phyloP scores from a whole-genome alignment of 176 grass and related monocot species.

The Elaeis guineensis region DNA sequence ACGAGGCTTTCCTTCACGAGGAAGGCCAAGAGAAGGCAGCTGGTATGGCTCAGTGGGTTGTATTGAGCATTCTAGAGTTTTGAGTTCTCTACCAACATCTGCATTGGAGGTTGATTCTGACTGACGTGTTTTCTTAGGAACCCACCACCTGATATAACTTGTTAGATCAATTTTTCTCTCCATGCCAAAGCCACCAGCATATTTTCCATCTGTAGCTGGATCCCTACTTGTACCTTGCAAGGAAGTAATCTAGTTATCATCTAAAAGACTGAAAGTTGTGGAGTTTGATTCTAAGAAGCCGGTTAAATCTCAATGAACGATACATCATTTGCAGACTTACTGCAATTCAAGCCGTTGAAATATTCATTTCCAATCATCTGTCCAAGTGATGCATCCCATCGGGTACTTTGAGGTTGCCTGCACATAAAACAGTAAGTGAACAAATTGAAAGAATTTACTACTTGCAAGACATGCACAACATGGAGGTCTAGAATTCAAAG shows the following conservation, averaged over 20 bases:
- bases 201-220: conserved; percentile 51
- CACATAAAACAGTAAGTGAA: conserved; percentile 6
- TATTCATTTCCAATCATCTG: conserved; percentile 73
- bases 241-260: conserved; percentile 30
- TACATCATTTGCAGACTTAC: conserved; percentile 22
- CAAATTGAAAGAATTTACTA: neutral
- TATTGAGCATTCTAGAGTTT: conserved; percentile 62
- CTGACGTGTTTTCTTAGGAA: conserved; percentile 66
- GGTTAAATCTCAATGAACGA: conserved; percentile 7
- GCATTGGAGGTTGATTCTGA: conserved; percentile 39
- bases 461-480: neutral
- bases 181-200: conserved; percentile 42
- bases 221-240: conserved; percentile 68
- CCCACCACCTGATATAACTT: conserved; percentile 97
- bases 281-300: conserved; percentile 6
- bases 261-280: conserved; percentile 9
- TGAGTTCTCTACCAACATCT: conserved; percentile 66
- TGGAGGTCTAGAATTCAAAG: too few species aligned
- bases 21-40: conserved; percentile 65
- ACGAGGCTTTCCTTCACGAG: conserved; percentile 36
- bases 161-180: conserved; percentile 95
- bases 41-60: conserved; percentile 73
- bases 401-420: conserved; percentile 78
- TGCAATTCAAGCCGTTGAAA: conserved; percentile 41
- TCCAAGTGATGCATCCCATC: conserved; percentile 85